phyloP scores from a whole-genome alignment of 495 filamentous ascomycete species.

The Neurospora discreta region DNA sequence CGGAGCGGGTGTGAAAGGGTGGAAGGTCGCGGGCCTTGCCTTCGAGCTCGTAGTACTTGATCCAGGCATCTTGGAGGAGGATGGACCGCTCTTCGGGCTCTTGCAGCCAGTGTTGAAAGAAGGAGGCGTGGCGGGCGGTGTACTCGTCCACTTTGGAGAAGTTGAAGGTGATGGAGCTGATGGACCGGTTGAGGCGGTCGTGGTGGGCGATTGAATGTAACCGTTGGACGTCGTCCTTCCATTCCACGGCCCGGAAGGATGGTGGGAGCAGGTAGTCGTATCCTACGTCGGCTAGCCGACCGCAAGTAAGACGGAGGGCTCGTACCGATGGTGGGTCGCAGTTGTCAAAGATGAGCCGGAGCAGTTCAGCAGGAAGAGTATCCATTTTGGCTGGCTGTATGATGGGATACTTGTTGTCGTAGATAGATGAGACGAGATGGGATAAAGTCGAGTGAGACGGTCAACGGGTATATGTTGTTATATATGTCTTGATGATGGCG shows the following conservation, averaged over 20 bases:
- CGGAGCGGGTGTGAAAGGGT: slow-evolving; percentile 26
- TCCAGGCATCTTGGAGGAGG: slow-evolving; percentile 27
- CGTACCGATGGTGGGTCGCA: slow-evolving; percentile 29
- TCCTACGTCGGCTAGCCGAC: slow-evolving; percentile 30
- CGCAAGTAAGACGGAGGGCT: slow-evolving; percentile 28
- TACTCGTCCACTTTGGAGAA: slow-evolving; percentile 33
- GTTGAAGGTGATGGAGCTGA: slow-evolving; percentile 34
- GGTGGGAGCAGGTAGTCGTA: slow-evolving; percentile 33
- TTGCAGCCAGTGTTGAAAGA: slow-evolving; percentile 31
- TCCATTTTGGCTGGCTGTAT: slow-evolving; percentile 14
- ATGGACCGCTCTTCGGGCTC: slow-evolving; percentile 26
- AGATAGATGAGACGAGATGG: background rate
- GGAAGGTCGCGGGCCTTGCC: slow-evolving; percentile 21
- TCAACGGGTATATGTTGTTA: background rate
- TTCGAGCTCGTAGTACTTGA: slow-evolving; percentile 29
- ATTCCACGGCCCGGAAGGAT: slow-evolving; percentile 32
- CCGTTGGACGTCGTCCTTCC: slow-evolving; percentile 35
- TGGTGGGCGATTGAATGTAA: slow-evolving; percentile 33
- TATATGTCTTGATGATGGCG: background rate
- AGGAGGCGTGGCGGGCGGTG: slow-evolving; percentile 28
- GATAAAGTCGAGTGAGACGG: background rate
- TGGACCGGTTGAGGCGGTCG: slow-evolving; percentile 29
- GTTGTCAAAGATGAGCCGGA: slow-evolving; percentile 34
- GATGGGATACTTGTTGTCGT: background rate
- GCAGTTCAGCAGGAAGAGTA: slow-evolving; percentile 34